Conservation (phyloP, 805 yeast genomes). For the Danielia oregonensis region DNA sequence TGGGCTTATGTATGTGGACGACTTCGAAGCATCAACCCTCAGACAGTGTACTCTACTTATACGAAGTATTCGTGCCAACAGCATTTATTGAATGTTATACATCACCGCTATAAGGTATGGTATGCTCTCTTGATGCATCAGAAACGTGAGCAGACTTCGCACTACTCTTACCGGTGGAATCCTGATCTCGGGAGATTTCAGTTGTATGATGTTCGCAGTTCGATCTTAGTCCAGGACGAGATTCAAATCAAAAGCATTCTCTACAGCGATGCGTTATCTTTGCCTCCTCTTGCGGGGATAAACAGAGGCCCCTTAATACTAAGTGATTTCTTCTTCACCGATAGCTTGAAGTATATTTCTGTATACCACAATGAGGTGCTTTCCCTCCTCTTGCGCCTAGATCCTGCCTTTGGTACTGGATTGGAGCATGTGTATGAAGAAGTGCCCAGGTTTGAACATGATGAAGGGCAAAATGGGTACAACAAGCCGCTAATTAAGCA, state of each 20-base stretch:
- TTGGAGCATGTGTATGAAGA: conserved; percentile 18
- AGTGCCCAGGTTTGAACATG: conserved; percentile 31
- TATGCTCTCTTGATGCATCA: conserved; percentile 29
- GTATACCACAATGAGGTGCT: conserved; percentile 35
- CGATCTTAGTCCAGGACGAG: conserved; percentile 26
- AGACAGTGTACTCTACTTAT: conserved; percentile 37
- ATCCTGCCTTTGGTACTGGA: conserved; percentile 20
- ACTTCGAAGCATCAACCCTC: conserved; percentile 34
- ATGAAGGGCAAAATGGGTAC: conserved; percentile 16
- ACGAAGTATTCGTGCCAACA: conserved; percentile 39
- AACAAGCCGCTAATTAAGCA: background rate
- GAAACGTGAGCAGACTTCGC: conserved; percentile 13
- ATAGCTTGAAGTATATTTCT: conserved; percentile 32
- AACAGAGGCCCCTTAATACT: conserved; percentile 33
- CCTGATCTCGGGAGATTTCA: conserved; percentile 32
- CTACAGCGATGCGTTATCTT: conserved; percentile 27
- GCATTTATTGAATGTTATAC: conserved; percentile 34
- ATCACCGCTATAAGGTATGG: conserved; percentile 36
- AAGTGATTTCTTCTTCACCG: conserved; percentile 34
- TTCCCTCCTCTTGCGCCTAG: conserved; percentile 27
- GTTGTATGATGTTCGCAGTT: conserved; percentile 24
- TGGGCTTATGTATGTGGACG: conserved; percentile 37
- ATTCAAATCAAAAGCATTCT: conserved; percentile 28
- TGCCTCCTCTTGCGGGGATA: conserved; percentile 26
- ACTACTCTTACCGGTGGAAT: conserved; percentile 33